Evolutionary conservation across 441 rosid species (phyloP).

Genomic region (Mallotus japonicus): DNA sequence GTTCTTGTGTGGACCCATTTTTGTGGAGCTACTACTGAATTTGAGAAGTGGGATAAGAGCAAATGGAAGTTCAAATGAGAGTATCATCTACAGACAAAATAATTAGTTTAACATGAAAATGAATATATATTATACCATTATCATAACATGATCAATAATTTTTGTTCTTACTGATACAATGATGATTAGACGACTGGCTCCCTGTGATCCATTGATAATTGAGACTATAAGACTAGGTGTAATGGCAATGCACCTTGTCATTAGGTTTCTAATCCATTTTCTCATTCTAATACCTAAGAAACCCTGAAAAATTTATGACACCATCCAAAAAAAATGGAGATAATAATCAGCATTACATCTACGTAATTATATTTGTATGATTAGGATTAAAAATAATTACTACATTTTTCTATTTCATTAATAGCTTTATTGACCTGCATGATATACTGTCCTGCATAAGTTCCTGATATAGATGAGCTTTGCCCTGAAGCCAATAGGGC

Average conservation of each 20-base stretch:
- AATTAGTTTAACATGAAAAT: neutral
- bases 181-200: conserved; percentile 56
- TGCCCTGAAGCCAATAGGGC: conserved; percentile 77
- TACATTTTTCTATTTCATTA: too few relatives aligned
- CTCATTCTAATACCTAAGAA: conserved; percentile 64
- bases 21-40: conserved; percentile 63
- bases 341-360: too few relatives aligned
- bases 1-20: conserved; percentile 79
- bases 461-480: conserved; percentile 67
- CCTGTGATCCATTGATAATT: conserved; percentile 58
- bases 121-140: too few relatives aligned
- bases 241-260: conserved; percentile 66
- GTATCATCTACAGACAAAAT: conserved; percentile 46
- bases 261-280: conserved; percentile 55
- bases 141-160: neutral
- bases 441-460: conserved; percentile 71
- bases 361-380: too few relatives aligned
- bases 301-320: conserved; percentile 36
- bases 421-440: conserved; percentile 48
- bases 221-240: conserved; percentile 56
- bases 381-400: too few relatives aligned
- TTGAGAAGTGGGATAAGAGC: conserved; percentile 74
- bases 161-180: conserved; percentile 47
- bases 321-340: neutral
- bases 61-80: conserved; percentile 73